Conservation (phyloP, 805 yeast species). For the Metschnikowia matae region DNA sequence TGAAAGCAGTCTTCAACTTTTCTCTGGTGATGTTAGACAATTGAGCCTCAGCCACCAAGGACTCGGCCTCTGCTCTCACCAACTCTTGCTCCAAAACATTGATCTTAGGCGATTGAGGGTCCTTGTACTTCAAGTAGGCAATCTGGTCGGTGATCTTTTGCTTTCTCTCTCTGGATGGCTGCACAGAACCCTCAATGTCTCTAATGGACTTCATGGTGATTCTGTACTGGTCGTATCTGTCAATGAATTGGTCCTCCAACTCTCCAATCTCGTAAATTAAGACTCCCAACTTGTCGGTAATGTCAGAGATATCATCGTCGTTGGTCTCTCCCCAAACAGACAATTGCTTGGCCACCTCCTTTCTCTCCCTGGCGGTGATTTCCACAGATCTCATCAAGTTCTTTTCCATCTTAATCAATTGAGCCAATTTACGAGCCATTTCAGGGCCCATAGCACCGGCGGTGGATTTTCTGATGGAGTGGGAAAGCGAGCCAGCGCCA, state of each 20-base stretch:
- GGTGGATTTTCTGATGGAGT: constrained; percentile 61
- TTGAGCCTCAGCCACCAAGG: constrained; percentile 89
- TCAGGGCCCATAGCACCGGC: constrained; percentile 84
- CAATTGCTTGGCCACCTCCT: constrained; percentile 77
- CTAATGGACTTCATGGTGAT: constrained; percentile 75
- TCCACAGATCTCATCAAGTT: constrained; percentile 77
- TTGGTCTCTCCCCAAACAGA: constrained; percentile 85
- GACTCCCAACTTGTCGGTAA: constrained; percentile 84
- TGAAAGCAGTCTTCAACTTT: constrained; percentile 77
- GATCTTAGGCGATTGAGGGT: constrained; percentile 79
- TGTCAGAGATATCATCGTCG: constrained; percentile 81
- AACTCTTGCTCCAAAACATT: constrained; percentile 81
- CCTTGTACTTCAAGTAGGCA: constrained; percentile 79
- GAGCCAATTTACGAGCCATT: constrained; percentile 67
- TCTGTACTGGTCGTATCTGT: constrained; percentile 82
- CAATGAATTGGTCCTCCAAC: constrained; percentile 82
- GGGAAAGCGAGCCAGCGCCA: constrained; percentile 70
- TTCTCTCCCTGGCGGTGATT: constrained; percentile 70
- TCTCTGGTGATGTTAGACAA: constrained; percentile 84
- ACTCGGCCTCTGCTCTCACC: constrained; percentile 90
- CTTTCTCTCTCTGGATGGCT: constrained; percentile 84
- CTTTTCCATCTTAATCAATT: constrained; percentile 75
- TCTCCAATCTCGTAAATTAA: constrained; percentile 79
- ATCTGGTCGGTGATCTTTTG: constrained; percentile 81
- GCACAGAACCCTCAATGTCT: constrained; percentile 83